phyloP scores from a whole-genome alignment of 148 eudicot genomes.

The Pharnaceum exiguum region DNA sequence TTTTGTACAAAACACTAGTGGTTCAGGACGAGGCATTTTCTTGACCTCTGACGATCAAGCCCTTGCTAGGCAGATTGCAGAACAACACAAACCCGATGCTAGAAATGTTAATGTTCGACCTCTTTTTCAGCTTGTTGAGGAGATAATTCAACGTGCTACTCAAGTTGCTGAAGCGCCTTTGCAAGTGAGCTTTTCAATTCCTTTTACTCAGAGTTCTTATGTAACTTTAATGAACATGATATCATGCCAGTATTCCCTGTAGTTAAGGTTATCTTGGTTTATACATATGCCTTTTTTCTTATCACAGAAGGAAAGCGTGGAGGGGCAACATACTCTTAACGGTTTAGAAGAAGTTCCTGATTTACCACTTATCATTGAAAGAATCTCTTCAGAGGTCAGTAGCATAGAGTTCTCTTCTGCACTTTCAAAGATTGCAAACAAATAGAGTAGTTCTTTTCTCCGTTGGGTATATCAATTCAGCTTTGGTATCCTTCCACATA shows the following conservation, averaged over 20 bases:
- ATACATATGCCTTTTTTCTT: constrained; percentile 7
- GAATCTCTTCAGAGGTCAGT: constrained; percentile 27
- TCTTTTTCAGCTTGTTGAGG: constrained; percentile 33
- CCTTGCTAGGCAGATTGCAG: constrained; percentile 24
- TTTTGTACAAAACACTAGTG: not conserved
- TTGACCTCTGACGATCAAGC: constrained; percentile 34
- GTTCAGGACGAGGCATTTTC: constrained; percentile 18
- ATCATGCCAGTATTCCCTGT: not conserved
- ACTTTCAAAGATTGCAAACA: too few species aligned
- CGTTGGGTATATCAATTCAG: too few species aligned
- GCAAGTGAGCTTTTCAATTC: constrained; percentile 10
- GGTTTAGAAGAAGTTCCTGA: constrained; percentile 23
- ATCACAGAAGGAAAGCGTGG: constrained; percentile 15
- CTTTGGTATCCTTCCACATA: too few species aligned
- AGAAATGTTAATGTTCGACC: constrained; percentile 26
- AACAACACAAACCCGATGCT: constrained; percentile 31
- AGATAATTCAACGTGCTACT: constrained; percentile 22
- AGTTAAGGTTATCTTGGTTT: not conserved
- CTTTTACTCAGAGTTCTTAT: not conserved
- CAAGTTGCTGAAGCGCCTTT: constrained; percentile 20
- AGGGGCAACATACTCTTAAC: constrained; percentile 1
- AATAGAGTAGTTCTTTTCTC: too few species aligned
- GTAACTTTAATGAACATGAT: too few species aligned
- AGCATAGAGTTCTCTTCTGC: not conserved
- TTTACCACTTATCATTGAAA: constrained; percentile 21